Conservation (phyloP, 2,329 filamentous ascomycete species). For the Plectosphaerella cucumerina region DNA sequence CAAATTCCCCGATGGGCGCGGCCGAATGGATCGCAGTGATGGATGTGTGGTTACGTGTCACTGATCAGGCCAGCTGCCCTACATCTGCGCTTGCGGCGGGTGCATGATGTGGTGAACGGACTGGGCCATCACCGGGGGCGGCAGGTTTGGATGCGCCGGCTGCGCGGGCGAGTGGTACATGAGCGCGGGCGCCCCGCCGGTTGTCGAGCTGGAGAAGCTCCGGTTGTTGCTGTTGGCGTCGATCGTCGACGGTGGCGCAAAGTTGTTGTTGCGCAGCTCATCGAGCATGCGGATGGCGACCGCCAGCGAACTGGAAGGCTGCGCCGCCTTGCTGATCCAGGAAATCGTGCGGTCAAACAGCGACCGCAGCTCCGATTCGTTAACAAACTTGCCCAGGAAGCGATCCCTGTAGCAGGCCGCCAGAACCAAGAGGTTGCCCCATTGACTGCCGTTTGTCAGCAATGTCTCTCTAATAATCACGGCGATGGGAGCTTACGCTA, state of each 20-base stretch:
- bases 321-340: conserved; percentile 67
- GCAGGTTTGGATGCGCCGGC: neutral
- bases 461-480: neutral
- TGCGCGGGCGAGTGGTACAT: neutral
- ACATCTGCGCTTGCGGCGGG: neutral
- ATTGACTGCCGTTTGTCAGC: conserved; percentile 62
- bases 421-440: conserved; percentile 91
- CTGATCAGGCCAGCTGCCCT: neutral
- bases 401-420: conserved; percentile 72
- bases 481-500: conserved; percentile 70
- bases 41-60: neutral
- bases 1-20: no score
- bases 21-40: no score
- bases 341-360: conserved; percentile 71
- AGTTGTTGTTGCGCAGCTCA: conserved; percentile 45
- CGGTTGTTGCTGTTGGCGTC: conserved; percentile 17
- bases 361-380: conserved; percentile 46
- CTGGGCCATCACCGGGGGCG: neutral
- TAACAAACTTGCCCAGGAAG: conserved; percentile 54
- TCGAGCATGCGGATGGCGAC: conserved; percentile 73
- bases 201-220: conserved; percentile 39
- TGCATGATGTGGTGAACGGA: neutral
- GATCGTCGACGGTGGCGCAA: conserved; percentile 20
- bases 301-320: conserved; percentile 69
- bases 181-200: conserved; percentile 5